Percentiles rank a stretch among this genome's conserved stretches.
Conservation (phyloP, 371 early-diverging fungal species). For the Mortierella polycephala region DNA sequence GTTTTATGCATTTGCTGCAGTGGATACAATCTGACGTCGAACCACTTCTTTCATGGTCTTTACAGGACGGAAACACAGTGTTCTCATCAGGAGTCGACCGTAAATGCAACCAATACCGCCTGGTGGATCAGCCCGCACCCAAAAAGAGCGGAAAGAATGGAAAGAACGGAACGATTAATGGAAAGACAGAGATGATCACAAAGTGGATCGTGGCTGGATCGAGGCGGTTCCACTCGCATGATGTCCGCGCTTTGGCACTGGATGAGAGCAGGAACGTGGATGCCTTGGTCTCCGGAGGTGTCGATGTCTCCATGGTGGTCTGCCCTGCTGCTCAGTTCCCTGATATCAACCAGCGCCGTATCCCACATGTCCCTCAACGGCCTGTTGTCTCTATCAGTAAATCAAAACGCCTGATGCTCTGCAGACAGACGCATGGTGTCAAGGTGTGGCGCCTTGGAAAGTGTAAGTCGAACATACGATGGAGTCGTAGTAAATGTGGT, state of each 20-base stretch:
- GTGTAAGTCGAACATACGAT: constrained; percentile 19
- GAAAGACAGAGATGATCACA: constrained; percentile 28
- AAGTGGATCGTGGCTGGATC: constrained; percentile 84
- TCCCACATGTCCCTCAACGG: constrained; percentile 84
- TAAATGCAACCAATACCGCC: constrained; percentile 78
- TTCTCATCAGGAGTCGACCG: constrained; percentile 94
- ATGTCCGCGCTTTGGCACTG: constrained; percentile 87
- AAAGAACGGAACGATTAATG: constrained; percentile 48
- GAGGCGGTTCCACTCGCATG: constrained; percentile 91
- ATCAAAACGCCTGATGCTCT: constrained; percentile 68
- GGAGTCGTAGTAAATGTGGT: not conserved
- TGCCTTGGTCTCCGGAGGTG: constrained; percentile 87
- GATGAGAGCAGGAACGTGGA: constrained; percentile 70
- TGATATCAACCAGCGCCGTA: constrained; percentile 70
- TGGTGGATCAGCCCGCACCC: constrained; percentile 56
- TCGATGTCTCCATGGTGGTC: constrained; percentile 78
- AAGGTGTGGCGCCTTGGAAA: constrained; percentile 87
- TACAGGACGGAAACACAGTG: constrained; percentile 71
- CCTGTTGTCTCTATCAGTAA: constrained; percentile 75
- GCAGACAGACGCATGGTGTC: constrained; percentile 67
- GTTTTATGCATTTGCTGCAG: no score
- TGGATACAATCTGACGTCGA: no score
- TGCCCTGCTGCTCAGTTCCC: constrained; percentile 75
- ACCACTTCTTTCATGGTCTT: not conserved
- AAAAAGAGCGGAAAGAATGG: constrained; percentile 34